Percentiles rank a stretch among this genome's conserved stretches.
Conservation (phyloP, 225 moss, liverwort and hornwort species). For the Polytrichum formosum region DNA sequence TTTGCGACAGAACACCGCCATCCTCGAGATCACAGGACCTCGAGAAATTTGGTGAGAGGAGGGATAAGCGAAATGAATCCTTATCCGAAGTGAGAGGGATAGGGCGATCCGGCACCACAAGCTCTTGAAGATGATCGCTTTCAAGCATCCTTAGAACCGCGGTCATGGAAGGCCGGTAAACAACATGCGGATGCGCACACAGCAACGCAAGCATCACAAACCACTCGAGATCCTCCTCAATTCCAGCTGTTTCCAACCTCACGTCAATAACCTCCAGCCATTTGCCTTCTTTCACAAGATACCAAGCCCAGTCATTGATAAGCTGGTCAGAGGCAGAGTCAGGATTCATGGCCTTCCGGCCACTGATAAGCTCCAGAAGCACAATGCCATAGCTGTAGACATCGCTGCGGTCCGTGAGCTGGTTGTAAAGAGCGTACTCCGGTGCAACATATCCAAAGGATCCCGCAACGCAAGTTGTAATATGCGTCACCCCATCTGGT, state of each 20-base stretch:
- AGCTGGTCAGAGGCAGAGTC: slow-evolving; percentile 9
- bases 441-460: slow-evolving; percentile 68
- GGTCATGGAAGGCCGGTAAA: slow-evolving; percentile 53
- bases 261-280: slow-evolving; percentile 38
- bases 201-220: slow-evolving; percentile 52
- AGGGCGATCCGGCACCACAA: slow-evolving; percentile 49
- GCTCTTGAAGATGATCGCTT: slow-evolving; percentile 27
- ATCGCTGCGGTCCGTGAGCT: slow-evolving; percentile 68
- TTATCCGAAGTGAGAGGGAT: slow-evolving; percentile 22
- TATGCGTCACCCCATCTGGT: slow-evolving; percentile 33
- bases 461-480: slow-evolving; percentile 48
- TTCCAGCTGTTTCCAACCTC: slow-evolving; percentile 25
- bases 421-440: slow-evolving; percentile 67
- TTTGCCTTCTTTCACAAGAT: slow-evolving; percentile 33
- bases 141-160: slow-evolving; percentile 48
- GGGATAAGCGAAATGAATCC: slow-evolving; percentile 3
- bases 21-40: neutral
- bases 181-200: slow-evolving; percentile 64
- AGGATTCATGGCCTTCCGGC: slow-evolving; percentile 37
- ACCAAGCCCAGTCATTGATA: slow-evolving; percentile 74
- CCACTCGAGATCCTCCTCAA: slow-evolving; percentile 35
- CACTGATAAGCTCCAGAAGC: slow-evolving; percentile 66
- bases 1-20: too few species aligned
- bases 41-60: neutral
- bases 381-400: slow-evolving; percentile 79